These are phyloP conservation scores for Wickerhamiella alocasiicola DNA, from an alignment of 805 yeast species.

Conservation along the genomic window DNA sequence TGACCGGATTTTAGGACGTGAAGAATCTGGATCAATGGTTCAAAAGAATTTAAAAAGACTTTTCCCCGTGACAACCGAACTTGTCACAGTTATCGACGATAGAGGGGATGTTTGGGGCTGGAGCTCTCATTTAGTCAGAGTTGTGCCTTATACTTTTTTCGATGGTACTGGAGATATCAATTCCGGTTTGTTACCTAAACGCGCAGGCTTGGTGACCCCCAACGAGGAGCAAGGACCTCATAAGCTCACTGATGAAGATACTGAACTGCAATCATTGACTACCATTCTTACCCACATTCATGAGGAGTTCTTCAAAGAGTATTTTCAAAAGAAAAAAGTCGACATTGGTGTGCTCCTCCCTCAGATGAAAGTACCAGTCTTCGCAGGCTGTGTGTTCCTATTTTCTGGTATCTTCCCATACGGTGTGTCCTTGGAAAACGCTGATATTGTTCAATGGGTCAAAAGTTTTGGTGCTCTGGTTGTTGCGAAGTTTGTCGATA, in stretches of 20 bases:
- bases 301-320: constrained; percentile 40
- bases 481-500: constrained; percentile 51
- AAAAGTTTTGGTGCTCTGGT: constrained; percentile 83
- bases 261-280: constrained; percentile 58
- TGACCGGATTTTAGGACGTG: constrained; percentile 81
- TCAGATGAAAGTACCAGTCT: constrained; percentile 52
- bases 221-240: constrained; percentile 7
- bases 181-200: constrained; percentile 79
- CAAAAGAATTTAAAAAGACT: constrained; percentile 78
- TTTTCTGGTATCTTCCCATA: constrained; percentile 85
- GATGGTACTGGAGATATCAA: constrained; percentile 97
- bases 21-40: constrained; percentile 85
- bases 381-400: constrained; percentile 55
- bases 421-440: constrained; percentile 56
- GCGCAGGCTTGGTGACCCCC: constrained; percentile 29
- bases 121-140: constrained; percentile 83
- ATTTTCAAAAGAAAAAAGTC: constrained; percentile 16
- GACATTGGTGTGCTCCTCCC: constrained; percentile 38
- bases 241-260: constrained; percentile 51
- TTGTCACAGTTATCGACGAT: constrained; percentile 95
- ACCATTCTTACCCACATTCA: constrained; percentile 55
- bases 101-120: constrained; percentile 99
- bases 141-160: constrained; percentile 89
- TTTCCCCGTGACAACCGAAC: constrained; percentile 90
- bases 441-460: constrained; percentile 88